Base-by-base conservation (phyloP, 2,329 filamentous ascomycete genomes). In the Pseudopyrenochaeta lycopersici region DNA sequence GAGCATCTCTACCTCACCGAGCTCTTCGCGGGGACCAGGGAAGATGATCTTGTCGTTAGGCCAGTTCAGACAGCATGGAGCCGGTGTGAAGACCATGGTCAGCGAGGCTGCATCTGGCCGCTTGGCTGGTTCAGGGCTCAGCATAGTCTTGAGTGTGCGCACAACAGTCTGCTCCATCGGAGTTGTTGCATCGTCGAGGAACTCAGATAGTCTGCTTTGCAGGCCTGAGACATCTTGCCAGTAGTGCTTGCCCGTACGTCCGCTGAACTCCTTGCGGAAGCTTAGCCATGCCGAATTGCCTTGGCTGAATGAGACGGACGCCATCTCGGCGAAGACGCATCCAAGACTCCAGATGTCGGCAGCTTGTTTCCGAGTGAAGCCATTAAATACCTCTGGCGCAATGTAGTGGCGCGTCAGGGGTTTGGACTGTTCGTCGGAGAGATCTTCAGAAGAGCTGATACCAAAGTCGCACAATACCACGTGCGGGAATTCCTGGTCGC, bases 271-370 rank as follows among this genome's bases (percentile, higher is more conserved):
- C 32, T 64, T 59, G 44, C 64, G 70, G 57, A 74, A 70, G 2
- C 52, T 47, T 10, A 55, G 50, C 68, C 69, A 73, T 42, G 56
- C 48, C 6, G 49, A 36, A 33, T 70, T 70, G 41, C 58, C 52
- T 43, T 64, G 58, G 35, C 60, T 52, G 21, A 71, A 67, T 6
- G 68, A 53, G 30, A 65, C 57, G 20, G 64, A 61, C 21, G 91
- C 91, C 94, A 99, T 98, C 77, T 99, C 95, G 29, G 97, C 84
- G 62, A 99, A 91, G 36, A 99, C 95, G 72, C 95, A 99, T 46
- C 95, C 94, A 11, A 99, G 84, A 15, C 92, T 97, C 95, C 95
- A 99, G 54, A 98, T 89, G 71, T 99, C 94, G 6, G 74, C 67
- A n/a, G 70, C 66, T 53, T 66, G 58, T 27, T 68, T 67, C 32